phyloP scores from a whole-genome alignment of 176 grass and related monocot genomes.

The Eragrostis curvula region DNA sequence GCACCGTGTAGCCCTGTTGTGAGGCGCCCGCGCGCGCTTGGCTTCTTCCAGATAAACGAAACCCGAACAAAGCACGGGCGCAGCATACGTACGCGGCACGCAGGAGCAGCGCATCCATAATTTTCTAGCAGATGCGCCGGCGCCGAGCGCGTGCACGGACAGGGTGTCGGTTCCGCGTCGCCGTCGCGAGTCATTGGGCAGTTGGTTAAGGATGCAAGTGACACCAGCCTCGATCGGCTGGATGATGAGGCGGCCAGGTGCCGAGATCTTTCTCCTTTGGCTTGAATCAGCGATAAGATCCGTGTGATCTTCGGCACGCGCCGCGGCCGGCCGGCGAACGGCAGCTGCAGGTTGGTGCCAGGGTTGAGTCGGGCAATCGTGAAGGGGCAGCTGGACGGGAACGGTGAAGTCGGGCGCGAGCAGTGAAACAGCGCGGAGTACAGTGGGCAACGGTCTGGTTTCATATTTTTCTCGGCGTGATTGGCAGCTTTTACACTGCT shows the following conservation, averaged over 20 bases:
- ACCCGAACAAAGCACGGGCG: not conserved
- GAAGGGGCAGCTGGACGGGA: too few species aligned
- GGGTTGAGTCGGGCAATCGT: too few species aligned
- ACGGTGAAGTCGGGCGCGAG: not conserved
- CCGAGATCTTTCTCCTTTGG: not conserved
- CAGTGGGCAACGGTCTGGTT: not conserved
- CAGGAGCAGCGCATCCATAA: not conserved
- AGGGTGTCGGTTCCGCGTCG: slow-evolving; percentile 13
- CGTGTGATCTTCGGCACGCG: not conserved
- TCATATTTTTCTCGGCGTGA: not conserved
- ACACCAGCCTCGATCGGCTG: not conserved
- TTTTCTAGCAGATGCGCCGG: not conserved
- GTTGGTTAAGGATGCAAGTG: not conserved
- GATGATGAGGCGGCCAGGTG: not conserved
- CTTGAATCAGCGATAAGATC: not conserved
- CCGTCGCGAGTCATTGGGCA: slow-evolving; percentile 4
- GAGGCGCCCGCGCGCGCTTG: too few species aligned
- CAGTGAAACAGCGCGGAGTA: slow-evolving; percentile 1
- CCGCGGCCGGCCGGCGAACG: not conserved
- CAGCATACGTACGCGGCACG: not conserved
- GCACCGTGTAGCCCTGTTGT: not conserved
- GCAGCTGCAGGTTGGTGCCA: not conserved
- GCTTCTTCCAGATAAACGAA: not conserved
- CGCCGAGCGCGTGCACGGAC: not conserved
- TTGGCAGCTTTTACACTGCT: not conserved